A percentile compares a stretch with the other conserved stretches of the same genome.
Evolutionary conservation across 116 monocot species (phyloP).

Genomic region (Iris pallida): DNA sequence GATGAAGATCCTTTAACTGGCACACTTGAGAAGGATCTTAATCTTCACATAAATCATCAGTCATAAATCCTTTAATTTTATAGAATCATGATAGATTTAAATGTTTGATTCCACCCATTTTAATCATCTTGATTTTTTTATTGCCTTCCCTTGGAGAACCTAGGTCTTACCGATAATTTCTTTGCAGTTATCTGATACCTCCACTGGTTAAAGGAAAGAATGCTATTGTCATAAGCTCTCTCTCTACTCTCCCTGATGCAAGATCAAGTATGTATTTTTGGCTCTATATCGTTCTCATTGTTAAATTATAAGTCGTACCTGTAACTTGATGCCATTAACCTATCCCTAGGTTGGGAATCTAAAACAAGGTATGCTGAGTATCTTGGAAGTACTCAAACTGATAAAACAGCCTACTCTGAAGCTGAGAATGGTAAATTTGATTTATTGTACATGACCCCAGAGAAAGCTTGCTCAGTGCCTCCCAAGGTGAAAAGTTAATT

Average conservation of each 20-base stretch:
- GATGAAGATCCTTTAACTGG: too few species aligned
- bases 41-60: too few species aligned
- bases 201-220: conserved; percentile 71
- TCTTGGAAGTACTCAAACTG: conserved; percentile 76
- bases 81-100: too few species aligned
- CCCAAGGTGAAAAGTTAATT: conserved; percentile 33
- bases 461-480: conserved; percentile 77
- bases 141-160: neutral
- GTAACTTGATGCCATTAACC: conserved; percentile 1
- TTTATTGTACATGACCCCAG: conserved; percentile 96
- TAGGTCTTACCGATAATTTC: neutral
- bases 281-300: neutral
- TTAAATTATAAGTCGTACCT: neutral
- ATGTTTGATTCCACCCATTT: too few species aligned
- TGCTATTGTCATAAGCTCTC: conserved; percentile 81
- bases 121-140: neutral
- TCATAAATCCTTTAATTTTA: too few species aligned
- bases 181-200: conserved; percentile 94
- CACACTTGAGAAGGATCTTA: too few species aligned
- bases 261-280: conserved; percentile 63
- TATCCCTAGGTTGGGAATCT: conserved; percentile 81
- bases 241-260: conserved; percentile 92
- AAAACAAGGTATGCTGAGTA: conserved; percentile 86
- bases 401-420: conserved; percentile 33
- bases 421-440: conserved; percentile 73